Conservation (phyloP, 2,329 filamentous ascomycete genomes). For the Paracamarosporium sp. region DNA sequence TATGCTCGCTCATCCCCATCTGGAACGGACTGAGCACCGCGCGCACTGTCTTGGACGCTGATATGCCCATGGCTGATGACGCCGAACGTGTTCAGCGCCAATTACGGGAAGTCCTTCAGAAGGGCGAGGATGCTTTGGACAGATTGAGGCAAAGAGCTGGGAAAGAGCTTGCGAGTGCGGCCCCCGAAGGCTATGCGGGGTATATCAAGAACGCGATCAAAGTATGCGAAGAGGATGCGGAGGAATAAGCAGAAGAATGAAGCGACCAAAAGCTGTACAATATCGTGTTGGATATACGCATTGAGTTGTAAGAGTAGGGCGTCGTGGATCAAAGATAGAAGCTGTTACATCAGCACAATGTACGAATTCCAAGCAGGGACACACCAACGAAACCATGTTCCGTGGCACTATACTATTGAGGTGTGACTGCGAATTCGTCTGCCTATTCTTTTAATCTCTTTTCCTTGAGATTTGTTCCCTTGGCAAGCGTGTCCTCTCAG, state of each 20-base stretch:
- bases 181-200: conserved; percentile 1
- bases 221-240: neutral
- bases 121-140: neutral
- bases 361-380: neutral
- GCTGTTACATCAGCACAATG: neutral
- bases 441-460: no score
- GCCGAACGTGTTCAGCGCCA: conserved; percentile 23
- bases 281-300: neutral
- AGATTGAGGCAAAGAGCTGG: neutral
- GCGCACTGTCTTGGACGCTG: conserved; percentile 45
- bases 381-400: neutral
- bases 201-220: conserved; percentile 15
- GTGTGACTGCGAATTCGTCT: no score
- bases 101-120: conserved; percentile 1
- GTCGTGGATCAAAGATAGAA: neutral
- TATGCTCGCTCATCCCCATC: conserved; percentile 44
- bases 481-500: neutral
- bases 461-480: no score
- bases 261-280: neutral
- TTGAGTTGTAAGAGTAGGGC: neutral
- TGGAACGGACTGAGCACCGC: conserved; percentile 55
- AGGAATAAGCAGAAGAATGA: neutral
- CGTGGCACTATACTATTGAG: no score
- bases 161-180: neutral
- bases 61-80: conserved; percentile 38